phyloP scores from a whole-genome alignment of 352 stramenopile genomes.

The Phytophthora pini region DNA sequence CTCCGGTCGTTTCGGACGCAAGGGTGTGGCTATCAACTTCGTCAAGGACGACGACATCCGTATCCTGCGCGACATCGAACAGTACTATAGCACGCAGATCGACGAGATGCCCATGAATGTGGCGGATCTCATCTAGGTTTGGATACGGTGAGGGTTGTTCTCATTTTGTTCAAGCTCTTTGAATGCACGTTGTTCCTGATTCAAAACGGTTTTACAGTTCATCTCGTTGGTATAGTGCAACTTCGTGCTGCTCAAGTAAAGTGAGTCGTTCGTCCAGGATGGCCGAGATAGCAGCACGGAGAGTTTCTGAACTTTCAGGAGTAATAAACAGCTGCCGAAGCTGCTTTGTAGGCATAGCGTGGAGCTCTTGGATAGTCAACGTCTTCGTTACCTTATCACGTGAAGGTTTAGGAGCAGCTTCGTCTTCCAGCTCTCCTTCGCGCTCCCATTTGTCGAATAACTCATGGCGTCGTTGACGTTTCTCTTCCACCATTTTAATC shows the following conservation, averaged over 20 bases:
- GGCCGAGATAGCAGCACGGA: constrained; percentile 46
- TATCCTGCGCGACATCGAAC: constrained; percentile 98
- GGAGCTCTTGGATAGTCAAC: constrained; percentile 49
- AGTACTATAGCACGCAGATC: constrained; percentile 99
- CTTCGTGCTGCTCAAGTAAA: constrained; percentile 43
- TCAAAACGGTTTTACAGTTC: constrained; percentile 27
- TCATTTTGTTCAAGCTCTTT: constrained; percentile 44
- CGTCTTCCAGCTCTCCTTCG: constrained; percentile 13
- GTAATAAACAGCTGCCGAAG: constrained; percentile 51
- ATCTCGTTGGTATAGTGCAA: constrained; percentile 18
- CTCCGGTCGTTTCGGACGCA: constrained; percentile 96
- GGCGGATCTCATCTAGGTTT: constrained; percentile 96
- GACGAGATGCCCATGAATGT: constrained; percentile 99
- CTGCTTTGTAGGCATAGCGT: constrained; percentile 56
- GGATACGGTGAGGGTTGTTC: constrained; percentile 35
- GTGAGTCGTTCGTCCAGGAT: constrained; percentile 63
- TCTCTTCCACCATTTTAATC: constrained; percentile 72
- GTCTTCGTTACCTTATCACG: constrained; percentile 42
- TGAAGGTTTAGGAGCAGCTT: neutral
- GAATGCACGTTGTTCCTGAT: constrained; percentile 37
- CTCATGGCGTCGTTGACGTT: constrained; percentile 39
- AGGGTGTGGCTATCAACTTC: constrained; percentile 99
- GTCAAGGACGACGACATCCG: constrained; percentile 96
- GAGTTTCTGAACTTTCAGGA: constrained; percentile 36
- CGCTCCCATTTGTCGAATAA: constrained; percentile 64